Evolutionary conservation across 2,329 filamentous ascomycete species (phyloP), one percentile per base, ranked within the genome.

Genomic region (Xylariaceae sp.): DNA sequence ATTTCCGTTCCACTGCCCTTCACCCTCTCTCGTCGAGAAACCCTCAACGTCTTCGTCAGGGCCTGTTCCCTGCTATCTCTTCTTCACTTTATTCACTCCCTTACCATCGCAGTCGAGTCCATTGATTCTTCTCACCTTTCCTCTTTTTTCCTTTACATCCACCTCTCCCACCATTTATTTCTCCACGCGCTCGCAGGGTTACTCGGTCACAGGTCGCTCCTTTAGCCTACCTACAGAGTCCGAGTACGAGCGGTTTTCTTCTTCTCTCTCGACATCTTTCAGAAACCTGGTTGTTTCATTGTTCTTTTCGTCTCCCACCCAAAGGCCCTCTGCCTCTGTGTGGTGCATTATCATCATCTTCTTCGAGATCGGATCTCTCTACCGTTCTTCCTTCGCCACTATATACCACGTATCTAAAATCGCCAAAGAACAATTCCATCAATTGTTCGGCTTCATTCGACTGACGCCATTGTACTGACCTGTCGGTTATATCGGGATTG

Each of bases 251-350:
- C 41, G 18, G 34, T 17, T 59, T 48, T 49, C 41, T 54, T 60
- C 56, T 64, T 62, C 62, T 61, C 66, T 62, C 61, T 62, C 63
- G 8, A 41, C 3, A 55, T 58, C 48, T 35, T 52, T 65, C 58
- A 66, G 67, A 66, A 72, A 71, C 70, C 71, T 69, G 71, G 71
- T 68, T 62, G 71, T 73, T 72, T 72, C 70, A 62, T 63, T 61
- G 67, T 71, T 67, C 63, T 50, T 69, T 71, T 66, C 64, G 58
- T 62, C 65, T 61, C 62, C 55, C 30, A 45, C 7, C 37, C 47
- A 8, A 18, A 8, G 44, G 44, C 13, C 30, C 34, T 58, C 51
- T 48, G 48, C 17, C 48, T 41, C 47, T 55, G 45, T 30, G 50
- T 49, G 35, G 45, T 17, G 41, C 35, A 48, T 30, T 51, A 18